These are phyloP conservation scores for Zalaria obscura DNA, from an alignment of 2,329 filamentous ascomycete species.

Conservation along the genomic window DNA sequence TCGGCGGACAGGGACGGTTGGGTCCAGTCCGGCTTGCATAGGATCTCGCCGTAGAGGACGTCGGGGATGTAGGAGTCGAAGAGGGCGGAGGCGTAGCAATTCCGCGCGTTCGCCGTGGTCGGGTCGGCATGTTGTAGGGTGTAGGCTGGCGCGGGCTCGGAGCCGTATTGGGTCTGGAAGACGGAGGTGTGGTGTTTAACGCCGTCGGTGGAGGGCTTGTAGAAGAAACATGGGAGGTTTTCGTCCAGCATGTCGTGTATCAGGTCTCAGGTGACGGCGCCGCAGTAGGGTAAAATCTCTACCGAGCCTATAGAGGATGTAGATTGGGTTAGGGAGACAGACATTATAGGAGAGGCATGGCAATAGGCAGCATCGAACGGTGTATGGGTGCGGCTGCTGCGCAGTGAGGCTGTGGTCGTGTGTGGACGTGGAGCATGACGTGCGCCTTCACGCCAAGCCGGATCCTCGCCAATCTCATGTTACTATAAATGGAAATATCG, in stretches of 20 bases:
- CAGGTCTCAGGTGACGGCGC: background rate
- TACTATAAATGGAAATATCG: too few species aligned
- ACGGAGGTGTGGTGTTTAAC: slow-evolving; percentile 39
- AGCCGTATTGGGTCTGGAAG: slow-evolving; percentile 56
- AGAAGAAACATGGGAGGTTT: slow-evolving; percentile 64
- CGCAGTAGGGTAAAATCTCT: too few species aligned
- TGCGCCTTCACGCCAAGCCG: too few species aligned
- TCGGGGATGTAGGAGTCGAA: slow-evolving; percentile 70
- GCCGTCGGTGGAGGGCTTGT: slow-evolving; percentile 37
- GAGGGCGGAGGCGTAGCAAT: slow-evolving; percentile 76
- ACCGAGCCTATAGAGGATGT: too few species aligned
- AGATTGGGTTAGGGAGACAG: too few species aligned
- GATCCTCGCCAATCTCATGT: too few species aligned
- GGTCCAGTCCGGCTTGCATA: slow-evolving; percentile 73
- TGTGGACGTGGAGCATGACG: too few species aligned
- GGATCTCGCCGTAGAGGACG: slow-evolving; percentile 75
- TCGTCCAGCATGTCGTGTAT: slow-evolving; percentile 66
- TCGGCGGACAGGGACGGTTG: slow-evolving; percentile 71
- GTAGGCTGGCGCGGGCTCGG: slow-evolving; percentile 68
- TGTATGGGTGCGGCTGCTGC: too few species aligned
- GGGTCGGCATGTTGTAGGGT: slow-evolving; percentile 66
- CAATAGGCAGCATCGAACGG: too few species aligned
- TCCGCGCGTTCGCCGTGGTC: slow-evolving; percentile 45
- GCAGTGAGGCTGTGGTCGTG: too few species aligned
- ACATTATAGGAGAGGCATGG: too few species aligned